These are phyloP conservation scores for Hansfordia pulvinata DNA, from an alignment of 2,329 filamentous ascomycete genomes.

Conservation along the genomic window DNA sequence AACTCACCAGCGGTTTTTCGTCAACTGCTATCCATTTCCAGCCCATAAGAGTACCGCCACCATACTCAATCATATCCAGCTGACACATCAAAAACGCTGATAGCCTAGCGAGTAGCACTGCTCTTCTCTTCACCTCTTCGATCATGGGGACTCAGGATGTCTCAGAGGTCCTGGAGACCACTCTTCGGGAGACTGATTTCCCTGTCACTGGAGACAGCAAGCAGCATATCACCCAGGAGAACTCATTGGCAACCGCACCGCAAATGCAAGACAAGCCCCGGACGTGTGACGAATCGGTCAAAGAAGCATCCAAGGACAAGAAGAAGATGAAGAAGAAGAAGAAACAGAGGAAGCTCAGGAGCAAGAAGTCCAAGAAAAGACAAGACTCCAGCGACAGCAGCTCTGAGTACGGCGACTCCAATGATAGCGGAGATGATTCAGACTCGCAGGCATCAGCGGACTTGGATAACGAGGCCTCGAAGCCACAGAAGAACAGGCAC, in stretches of 20 bases:
- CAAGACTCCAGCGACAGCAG: constrained; percentile 9
- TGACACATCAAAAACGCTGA: no score
- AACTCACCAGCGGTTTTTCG: no score
- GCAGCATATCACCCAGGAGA: constrained; percentile 10
- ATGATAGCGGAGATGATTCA: constrained; percentile 4
- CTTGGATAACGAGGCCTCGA: constrained; percentile 2
- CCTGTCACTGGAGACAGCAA: no score
- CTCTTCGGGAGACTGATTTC: no score
- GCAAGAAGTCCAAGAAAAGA: constrained; percentile 8
- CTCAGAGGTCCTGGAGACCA: no score
- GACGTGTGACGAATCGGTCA: constrained; percentile 8
- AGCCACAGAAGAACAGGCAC: constrained; percentile 1
- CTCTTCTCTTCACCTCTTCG: no score
- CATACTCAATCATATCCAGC: no score
- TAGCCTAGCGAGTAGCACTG: no score
- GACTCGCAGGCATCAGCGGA: constrained; percentile 7
- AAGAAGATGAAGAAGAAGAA: constrained; percentile 11
- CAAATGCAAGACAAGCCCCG: no score
- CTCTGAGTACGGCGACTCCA: constrained; percentile 2
- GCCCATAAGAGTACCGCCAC: no score
- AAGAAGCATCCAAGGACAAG: constrained; percentile 14
- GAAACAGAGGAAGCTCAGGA: constrained; percentile 6
- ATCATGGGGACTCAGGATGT: no score
- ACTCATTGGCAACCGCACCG: constrained; percentile 5
- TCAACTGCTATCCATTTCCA: no score